Evolutionary conservation across 2,329 filamentous ascomycete genomes (phyloP).

Genomic region (Pyrenophora graminea): DNA sequence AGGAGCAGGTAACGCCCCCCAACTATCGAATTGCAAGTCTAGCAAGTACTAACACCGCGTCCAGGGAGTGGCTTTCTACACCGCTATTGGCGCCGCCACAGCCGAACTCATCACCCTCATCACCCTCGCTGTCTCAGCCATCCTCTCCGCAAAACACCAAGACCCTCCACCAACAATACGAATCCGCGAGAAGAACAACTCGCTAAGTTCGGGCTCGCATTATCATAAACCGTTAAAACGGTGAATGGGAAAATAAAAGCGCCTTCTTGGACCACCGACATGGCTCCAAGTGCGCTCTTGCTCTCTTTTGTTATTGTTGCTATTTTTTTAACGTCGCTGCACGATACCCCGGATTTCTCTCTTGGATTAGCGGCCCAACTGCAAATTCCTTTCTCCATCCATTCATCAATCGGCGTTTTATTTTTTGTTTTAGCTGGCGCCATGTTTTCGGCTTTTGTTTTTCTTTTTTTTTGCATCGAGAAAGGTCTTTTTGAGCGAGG

Average conservation of each 20-base stretch:
- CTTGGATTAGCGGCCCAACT: constrained; percentile 20
- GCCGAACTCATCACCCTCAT: constrained; percentile 40
- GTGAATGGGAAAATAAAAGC: constrained; percentile 4
- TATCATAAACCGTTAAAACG: constrained; percentile 23
- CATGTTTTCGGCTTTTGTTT: not conserved
- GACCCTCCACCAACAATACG: constrained; percentile 29
- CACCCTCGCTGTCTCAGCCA: constrained; percentile 39
- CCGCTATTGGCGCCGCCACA: constrained; percentile 39
- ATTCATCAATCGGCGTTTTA: constrained; percentile 5
- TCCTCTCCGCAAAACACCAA: constrained; percentile 31
- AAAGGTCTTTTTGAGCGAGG: too few relatives aligned
- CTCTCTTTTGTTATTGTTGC: not conserved
- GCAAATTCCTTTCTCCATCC: not conserved
- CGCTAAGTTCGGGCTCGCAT: constrained; percentile 27
- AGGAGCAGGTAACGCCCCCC: constrained; percentile 38
- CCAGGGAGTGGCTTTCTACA: constrained; percentile 44
- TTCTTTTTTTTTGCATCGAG: too few relatives aligned
- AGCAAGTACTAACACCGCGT: constrained; percentile 18
- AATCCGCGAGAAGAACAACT: constrained; percentile 34
- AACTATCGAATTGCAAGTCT: not conserved
- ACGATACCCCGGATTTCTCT: constrained; percentile 31
- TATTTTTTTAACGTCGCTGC: constrained; percentile 22
- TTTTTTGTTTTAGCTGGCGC: not conserved
- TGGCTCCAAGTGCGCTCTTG: not conserved
- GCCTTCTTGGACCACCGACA: not conserved